These are phyloP conservation scores for Flaveria trinervia DNA, from an alignment of 129 eudicot species.

Conservation along the genomic window DNA sequence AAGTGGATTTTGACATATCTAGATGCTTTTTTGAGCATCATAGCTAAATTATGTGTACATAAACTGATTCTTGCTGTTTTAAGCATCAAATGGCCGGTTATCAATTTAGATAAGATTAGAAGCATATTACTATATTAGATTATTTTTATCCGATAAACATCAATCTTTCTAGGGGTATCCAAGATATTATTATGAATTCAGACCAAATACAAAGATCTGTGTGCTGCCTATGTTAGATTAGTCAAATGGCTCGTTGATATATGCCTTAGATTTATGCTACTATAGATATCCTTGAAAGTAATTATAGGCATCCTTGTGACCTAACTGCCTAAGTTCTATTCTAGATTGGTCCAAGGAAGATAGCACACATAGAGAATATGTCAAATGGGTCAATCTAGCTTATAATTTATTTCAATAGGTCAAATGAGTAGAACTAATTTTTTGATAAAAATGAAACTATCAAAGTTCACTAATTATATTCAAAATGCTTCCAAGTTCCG, in stretches of 20 bases:
- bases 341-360: constrained; percentile 21
- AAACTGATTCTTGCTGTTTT: constrained; percentile 34
- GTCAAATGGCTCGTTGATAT: constrained; percentile 20
- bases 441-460: not conserved
- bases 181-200: constrained; percentile 15
- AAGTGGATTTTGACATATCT: constrained; percentile 30
- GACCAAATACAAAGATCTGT: constrained; percentile 16
- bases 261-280: constrained; percentile 13
- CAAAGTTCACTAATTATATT: not conserved
- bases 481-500: no score
- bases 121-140: constrained; percentile 24
- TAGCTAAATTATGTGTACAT: constrained; percentile 34
- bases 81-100: constrained; percentile 35
- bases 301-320: constrained; percentile 21
- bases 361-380: constrained; percentile 9
- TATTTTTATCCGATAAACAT: constrained; percentile 30
- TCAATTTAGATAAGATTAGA: constrained; percentile 21
- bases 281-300: constrained; percentile 7
- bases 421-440: not conserved
- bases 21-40: constrained; percentile 41
- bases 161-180: constrained; percentile 11
- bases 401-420: not conserved
- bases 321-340: constrained; percentile 19
- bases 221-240: constrained; percentile 24
- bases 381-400: not conserved